These are phyloP conservation scores for Saturnispora zaruensis DNA, from an alignment of 805 yeast species.

Conservation along the genomic window DNA sequence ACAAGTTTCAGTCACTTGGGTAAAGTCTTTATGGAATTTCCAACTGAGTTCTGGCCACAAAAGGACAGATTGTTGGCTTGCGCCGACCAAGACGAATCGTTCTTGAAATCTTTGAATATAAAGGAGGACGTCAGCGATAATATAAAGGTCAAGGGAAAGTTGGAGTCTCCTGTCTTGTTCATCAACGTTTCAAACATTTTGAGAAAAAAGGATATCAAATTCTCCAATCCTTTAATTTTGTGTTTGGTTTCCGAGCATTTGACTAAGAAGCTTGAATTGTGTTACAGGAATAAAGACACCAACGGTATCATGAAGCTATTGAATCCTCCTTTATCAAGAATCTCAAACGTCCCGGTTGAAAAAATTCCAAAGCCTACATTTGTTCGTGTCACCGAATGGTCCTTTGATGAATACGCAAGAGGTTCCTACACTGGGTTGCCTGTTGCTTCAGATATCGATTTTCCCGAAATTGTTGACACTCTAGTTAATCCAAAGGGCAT, in stretches of 20 bases:
- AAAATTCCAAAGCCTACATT: constrained; percentile 21
- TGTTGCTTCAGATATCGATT: constrained; percentile 20
- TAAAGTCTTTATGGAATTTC: constrained; percentile 40
- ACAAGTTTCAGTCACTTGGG: constrained; percentile 37
- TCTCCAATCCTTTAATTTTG: constrained; percentile 33
- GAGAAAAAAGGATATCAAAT: constrained; percentile 8
- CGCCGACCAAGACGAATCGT: constrained; percentile 23
- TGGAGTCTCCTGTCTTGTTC: constrained; percentile 24
- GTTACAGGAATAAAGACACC: constrained; percentile 20
- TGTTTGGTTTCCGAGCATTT: constrained; percentile 42
- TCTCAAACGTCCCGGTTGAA: constrained; percentile 20
- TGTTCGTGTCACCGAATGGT: constrained; percentile 36
- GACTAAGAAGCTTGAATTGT: constrained; percentile 38
- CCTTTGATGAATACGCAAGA: constrained; percentile 41
- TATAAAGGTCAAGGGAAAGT: background rate
- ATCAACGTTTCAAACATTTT: constrained; percentile 23
- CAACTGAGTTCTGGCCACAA: constrained; percentile 37
- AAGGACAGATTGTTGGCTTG: constrained; percentile 28
- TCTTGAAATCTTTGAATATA: constrained; percentile 13
- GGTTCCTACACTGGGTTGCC: constrained; percentile 36
- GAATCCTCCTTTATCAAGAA: constrained; percentile 33
- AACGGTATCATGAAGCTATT: constrained; percentile 38
- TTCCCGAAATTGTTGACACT: constrained; percentile 28
- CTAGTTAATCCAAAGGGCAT: constrained; percentile 34
- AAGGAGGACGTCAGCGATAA: background rate